phyloP scores from a whole-genome alignment of 164 flowering plant genomes.

The Chimonanthus salicifolius region DNA sequence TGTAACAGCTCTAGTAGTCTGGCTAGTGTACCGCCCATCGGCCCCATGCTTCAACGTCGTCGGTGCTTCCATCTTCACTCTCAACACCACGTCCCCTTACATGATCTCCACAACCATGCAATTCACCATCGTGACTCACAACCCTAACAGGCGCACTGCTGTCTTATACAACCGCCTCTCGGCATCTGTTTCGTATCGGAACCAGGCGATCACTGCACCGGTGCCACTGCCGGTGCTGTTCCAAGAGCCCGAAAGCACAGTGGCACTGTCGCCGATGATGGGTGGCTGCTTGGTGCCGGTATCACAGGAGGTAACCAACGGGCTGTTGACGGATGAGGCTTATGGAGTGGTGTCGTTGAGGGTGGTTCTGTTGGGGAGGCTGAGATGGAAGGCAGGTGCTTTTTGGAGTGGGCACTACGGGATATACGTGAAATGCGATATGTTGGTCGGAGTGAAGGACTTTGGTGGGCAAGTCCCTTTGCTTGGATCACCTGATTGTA shows the following conservation, averaged over 20 bases:
- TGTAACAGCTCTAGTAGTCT: constrained; percentile 43
- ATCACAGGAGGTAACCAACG: constrained; percentile 48
- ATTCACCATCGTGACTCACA: constrained; percentile 60
- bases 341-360: constrained; percentile 65
- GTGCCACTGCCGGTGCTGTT: constrained; percentile 49
- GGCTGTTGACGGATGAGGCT: constrained; percentile 45
- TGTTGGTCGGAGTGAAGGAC: constrained; percentile 60
- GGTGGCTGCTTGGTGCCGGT: constrained; percentile 49
- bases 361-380: constrained; percentile 53
- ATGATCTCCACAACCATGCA: constrained; percentile 58
- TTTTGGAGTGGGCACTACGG: constrained; percentile 38
- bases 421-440: constrained; percentile 60
- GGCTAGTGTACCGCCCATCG: constrained; percentile 70
- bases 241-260: constrained; percentile 46
- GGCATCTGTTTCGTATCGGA: constrained; percentile 43
- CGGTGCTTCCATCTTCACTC: constrained; percentile 50
- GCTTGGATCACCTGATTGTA: constrained; percentile 60
- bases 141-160: constrained; percentile 63
- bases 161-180: constrained; percentile 54
- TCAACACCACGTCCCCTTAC: constrained; percentile 49
- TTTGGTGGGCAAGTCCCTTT: constrained; percentile 54
- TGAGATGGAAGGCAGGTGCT: constrained; percentile 64
- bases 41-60: constrained; percentile 60
- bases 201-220: constrained; percentile 60
- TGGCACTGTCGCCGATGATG: constrained; percentile 53